These are phyloP conservation scores for Phytopythium ostracodes DNA, from an alignment of 352 stramenopile genomes.

Conservation along the genomic window DNA sequence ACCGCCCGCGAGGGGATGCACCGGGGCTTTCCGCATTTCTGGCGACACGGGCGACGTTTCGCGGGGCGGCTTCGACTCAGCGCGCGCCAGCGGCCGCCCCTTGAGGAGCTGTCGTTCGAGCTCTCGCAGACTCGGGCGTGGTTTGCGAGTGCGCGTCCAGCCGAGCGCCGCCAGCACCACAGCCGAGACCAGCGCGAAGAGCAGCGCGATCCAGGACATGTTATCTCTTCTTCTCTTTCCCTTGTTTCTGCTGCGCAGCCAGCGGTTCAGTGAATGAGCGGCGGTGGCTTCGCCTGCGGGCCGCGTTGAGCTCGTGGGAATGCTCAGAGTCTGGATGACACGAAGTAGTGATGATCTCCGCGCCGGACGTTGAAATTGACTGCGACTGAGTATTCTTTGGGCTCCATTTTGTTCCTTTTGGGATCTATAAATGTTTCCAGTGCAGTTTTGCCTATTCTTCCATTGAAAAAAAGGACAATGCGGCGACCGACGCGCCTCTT, in stretches of 20 bases:
- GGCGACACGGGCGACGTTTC: slow-evolving; percentile 5
- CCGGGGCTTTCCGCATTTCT: not conserved
- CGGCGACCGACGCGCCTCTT: not conserved
- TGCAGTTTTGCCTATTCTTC: not conserved
- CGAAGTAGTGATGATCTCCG: not conserved
- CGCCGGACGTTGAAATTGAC: not conserved
- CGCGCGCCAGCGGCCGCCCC: not conserved
- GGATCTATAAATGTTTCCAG: not conserved
- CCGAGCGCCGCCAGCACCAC: not conserved
- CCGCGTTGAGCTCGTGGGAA: not conserved
- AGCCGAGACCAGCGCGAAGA: not conserved
- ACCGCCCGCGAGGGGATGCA: not conserved
- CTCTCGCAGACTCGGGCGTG: not conserved
- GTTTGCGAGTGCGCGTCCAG: not conserved
- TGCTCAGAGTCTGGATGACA: not conserved
- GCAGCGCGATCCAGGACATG: not conserved
- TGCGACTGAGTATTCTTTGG: not conserved
- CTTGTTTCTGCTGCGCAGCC: not conserved
- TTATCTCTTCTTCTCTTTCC: not conserved
- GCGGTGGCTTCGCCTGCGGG: no score
- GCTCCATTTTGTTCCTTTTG: not conserved
- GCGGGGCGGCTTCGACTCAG: not conserved
- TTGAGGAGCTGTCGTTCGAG: not conserved
- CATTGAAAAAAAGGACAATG: not conserved
- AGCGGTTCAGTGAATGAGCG: slow-evolving; percentile 3